Percentiles rank a stretch among this genome's conserved stretches.
Evolutionary conservation across 106 monocot genomes (phyloP).

Genomic region (Acanthochlamys bracteata): DNA sequence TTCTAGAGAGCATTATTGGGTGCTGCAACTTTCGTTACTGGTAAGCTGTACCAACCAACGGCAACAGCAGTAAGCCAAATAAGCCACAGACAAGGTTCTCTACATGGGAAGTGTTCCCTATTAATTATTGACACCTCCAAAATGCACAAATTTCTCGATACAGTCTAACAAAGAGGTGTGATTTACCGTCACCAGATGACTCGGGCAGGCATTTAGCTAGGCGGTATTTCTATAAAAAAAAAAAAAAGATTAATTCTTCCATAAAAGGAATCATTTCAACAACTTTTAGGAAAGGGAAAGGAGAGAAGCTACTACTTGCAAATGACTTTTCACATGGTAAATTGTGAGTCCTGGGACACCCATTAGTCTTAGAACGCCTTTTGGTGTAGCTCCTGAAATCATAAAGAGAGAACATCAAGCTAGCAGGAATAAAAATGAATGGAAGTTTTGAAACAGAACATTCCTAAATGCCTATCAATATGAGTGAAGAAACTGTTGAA

Average conservation of each 20-base stretch:
- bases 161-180: neutral
- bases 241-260: neutral
- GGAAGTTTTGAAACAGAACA: neutral
- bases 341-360: conserved; percentile 77
- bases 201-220: conserved; percentile 84
- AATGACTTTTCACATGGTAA: conserved; percentile 89
- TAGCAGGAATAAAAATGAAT: neutral
- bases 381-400: conserved; percentile 72
- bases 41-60: no score
- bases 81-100: no score
- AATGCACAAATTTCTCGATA: neutral
- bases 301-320: conserved; percentile 41
- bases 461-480: neutral
- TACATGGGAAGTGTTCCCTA: no score
- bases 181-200: conserved; percentile 58
- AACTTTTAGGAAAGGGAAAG: neutral
- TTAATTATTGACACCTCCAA: no score
- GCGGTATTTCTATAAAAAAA: conserved; percentile 58
- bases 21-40: no score
- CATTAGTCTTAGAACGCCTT: conserved; percentile 79
- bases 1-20: no score
- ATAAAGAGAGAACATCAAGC: neutral
- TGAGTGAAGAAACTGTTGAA: no score
- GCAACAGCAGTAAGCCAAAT: no score
- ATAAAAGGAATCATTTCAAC: neutral